Evolutionary conservation across 257 asterid species (phyloP).

Genomic region (Solanum habrochaites): DNA sequence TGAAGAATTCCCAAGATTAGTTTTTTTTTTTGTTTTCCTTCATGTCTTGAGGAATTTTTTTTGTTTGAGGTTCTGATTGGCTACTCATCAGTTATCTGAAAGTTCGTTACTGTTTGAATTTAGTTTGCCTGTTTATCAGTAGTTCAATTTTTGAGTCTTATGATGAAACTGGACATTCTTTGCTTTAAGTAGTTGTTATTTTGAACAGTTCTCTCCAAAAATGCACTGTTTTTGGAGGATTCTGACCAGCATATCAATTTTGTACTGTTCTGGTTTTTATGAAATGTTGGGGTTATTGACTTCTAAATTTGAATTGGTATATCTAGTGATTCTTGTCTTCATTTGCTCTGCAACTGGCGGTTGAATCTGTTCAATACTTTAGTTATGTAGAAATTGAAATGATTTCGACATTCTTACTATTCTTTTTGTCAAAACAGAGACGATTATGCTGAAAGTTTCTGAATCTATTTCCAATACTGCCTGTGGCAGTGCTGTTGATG

Average conservation of each 20-base stretch:
- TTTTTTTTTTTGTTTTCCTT: background rate
- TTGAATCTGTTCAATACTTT: background rate
- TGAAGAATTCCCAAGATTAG: background rate
- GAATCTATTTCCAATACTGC: constrained; percentile 44
- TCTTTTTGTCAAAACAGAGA: constrained; percentile 34
- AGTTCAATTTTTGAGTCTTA: background rate
- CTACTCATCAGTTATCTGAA: background rate
- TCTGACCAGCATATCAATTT: background rate
- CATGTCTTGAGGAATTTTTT: background rate
- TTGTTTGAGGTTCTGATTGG: background rate
- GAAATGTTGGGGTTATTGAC: background rate
- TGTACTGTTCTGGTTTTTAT: background rate
- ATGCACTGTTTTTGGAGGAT: background rate
- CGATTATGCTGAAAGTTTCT: constrained; percentile 37
- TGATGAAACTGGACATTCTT: background rate
- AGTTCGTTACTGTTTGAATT: background rate
- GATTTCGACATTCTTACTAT: background rate
- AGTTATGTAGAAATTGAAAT: background rate
- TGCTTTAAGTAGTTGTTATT: background rate
- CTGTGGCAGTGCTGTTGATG: constrained; percentile 27
- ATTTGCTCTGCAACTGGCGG: background rate
- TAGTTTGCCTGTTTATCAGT: background rate
- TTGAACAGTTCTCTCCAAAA: background rate
- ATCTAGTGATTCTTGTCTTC: background rate
- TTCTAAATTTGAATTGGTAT: background rate